Percentiles rank a stretch among this genome's conserved stretches.
phyloP scores from a whole-genome alignment of 257 asterid genomes.

The Rubia yunnanensis region DNA sequence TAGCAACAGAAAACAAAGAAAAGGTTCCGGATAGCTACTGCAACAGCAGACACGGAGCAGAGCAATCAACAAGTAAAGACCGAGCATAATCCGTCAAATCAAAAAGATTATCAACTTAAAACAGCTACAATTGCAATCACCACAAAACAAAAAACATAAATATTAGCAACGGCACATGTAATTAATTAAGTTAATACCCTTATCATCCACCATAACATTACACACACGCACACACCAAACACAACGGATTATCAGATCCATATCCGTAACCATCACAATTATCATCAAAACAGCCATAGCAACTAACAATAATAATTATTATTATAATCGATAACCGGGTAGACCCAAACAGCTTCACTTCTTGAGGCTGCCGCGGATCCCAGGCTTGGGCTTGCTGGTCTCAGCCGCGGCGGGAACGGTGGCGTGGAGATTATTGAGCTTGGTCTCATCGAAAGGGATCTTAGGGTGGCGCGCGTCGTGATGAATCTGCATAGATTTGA shows the following conservation, averaged over 20 bases:
- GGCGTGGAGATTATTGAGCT: slow-evolving; percentile 58
- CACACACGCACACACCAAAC: neutral
- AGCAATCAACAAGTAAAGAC: neutral
- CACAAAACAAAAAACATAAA: neutral
- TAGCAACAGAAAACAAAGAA: too few relatives aligned
- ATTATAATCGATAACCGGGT: neutral
- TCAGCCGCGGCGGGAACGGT: slow-evolving; percentile 16
- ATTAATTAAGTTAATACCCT: neutral
- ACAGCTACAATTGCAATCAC: neutral
- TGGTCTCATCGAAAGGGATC: slow-evolving; percentile 65
- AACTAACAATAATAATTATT: neutral
- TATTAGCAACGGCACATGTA: neutral
- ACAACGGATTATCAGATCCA: neutral
- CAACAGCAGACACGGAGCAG: too few relatives aligned
- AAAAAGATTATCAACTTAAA: neutral
- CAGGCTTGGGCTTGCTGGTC: slow-evolving; percentile 58
- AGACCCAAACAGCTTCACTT: slow-evolving; percentile 27
- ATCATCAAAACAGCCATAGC: neutral
- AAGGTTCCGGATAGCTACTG: too few relatives aligned
- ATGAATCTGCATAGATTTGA: slow-evolving; percentile 87
- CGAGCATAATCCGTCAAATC: neutral
- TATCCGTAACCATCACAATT: neutral
- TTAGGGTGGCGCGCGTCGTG: slow-evolving; percentile 82
- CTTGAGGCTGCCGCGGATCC: slow-evolving; percentile 78
- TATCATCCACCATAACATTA: neutral